phyloP scores from a whole-genome alignment of 2,329 filamentous ascomycete genomes.

The Sphaceloma murrayae region DNA sequence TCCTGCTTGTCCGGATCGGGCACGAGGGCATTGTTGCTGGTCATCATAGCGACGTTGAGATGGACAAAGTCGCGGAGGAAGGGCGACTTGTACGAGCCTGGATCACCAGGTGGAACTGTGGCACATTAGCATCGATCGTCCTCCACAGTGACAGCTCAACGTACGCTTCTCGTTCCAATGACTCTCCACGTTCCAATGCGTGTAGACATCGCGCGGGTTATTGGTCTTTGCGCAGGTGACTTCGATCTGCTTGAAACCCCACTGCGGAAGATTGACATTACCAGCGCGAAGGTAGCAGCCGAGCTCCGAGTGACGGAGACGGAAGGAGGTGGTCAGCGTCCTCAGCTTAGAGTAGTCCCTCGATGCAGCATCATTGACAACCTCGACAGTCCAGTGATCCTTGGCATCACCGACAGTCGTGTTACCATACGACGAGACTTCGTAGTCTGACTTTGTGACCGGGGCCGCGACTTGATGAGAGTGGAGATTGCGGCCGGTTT shows the following conservation, averaged over 20 bases:
- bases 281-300: constrained; percentile 92
- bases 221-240: constrained; percentile 90
- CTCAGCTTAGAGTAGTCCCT: constrained; percentile 75
- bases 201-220: constrained; percentile 85
- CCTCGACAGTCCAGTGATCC: constrained; percentile 92
- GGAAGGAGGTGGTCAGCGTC: constrained; percentile 87
- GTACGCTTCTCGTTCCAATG: constrained; percentile 88
- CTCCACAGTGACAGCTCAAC: constrained; percentile 29
- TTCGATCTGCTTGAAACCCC: constrained; percentile 99
- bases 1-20: constrained; percentile 99
- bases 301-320: constrained; percentile 69
- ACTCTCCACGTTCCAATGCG: constrained; percentile 97
- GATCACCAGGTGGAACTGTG: constrained; percentile 74
- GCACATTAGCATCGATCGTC: neutral
- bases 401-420: constrained; percentile 92
- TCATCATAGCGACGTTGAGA: constrained; percentile 99
- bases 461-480: constrained; percentile 86
- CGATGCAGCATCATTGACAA: constrained; percentile 80
- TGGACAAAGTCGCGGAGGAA: constrained; percentile 98
- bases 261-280: constrained; percentile 93
- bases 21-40: constrained; percentile 95
- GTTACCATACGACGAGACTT: constrained; percentile 95
- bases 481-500: constrained; percentile 94
- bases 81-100: constrained; percentile 87
- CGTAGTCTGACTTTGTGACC: constrained; percentile 76